A percentile compares a stretch with the other conserved stretches of the same genome.
Conservation (phyloP, 1,284 basidiomycete genomes). For the Puccinia polysora region DNA sequence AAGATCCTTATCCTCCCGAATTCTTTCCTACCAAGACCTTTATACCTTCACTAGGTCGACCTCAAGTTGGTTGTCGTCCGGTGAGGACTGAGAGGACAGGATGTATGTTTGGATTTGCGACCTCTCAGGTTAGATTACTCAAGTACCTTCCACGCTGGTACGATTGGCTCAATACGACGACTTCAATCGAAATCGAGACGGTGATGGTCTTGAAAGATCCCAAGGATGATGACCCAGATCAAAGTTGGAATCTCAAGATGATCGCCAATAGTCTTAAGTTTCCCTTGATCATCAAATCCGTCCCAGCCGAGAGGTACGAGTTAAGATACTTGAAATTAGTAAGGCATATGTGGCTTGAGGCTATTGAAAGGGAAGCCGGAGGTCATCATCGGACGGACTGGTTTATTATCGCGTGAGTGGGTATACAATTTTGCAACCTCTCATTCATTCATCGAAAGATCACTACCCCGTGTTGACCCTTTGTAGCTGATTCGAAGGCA, state of each 20-base stretch:
- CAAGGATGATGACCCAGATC: conserved; percentile 45
- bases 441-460: background rate
- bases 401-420: conserved; percentile 48
- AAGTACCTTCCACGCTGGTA: conserved; percentile 49
- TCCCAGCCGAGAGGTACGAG: conserved; percentile 47
- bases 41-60: conserved; percentile 5
- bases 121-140: conserved; percentile 46
- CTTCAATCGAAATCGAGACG: background rate
- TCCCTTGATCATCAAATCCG: conserved; percentile 45
- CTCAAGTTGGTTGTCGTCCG: background rate
- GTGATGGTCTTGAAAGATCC: conserved; percentile 45
- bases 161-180: conserved; percentile 46
- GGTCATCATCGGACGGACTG: conserved; percentile 46
- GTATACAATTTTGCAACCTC: background rate
- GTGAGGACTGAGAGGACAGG: background rate
- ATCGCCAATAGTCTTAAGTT: conserved; percentile 46
- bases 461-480: no score
- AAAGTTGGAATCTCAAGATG: conserved; percentile 45
- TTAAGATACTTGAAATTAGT: conserved; percentile 47
- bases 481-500: no score
- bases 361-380: conserved; percentile 35
- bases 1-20: conserved; percentile 6
- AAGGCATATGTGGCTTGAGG: conserved; percentile 47
- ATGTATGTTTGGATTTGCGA: conserved; percentile 50
- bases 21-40: background rate